These are phyloP conservation scores for Boletus insuetus DNA, from an alignment of 768 basidiomycete species.

Conservation along the genomic window DNA sequence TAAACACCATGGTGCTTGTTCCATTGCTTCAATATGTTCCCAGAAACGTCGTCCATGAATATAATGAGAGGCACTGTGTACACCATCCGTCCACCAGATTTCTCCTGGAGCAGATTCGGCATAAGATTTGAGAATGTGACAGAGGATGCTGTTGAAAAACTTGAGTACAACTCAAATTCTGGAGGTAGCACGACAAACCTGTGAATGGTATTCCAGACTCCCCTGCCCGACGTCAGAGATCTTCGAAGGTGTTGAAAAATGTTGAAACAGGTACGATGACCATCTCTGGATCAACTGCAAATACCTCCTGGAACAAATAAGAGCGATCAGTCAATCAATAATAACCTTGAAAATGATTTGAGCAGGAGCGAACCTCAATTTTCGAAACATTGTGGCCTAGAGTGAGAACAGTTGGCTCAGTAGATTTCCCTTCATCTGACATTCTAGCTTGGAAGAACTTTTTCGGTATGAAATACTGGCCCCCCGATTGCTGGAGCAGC, in stretches of 20 bases:
- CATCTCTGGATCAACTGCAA: not conserved
- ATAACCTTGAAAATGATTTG: not conserved
- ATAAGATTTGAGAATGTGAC: slow-evolving; percentile 2
- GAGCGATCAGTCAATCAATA: not conserved
- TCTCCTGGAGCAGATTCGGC: slow-evolving; percentile 18
- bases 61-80: slow-evolving; percentile 26
- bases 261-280: slow-evolving; percentile 2
- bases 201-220: slow-evolving; percentile 2
- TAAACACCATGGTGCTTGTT: slow-evolving; percentile 37
- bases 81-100: slow-evolving; percentile 20
- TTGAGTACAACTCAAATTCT: too few species aligned
- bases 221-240: slow-evolving; percentile 4
- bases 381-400: slow-evolving; percentile 1
- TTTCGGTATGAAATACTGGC: slow-evolving; percentile 13
- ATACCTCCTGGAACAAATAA: slow-evolving; percentile 7
- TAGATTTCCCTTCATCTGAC: not conserved
- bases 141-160: not conserved
- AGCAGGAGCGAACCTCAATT: not conserved
- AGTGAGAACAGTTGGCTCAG: not conserved
- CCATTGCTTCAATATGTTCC: slow-evolving; percentile 37
- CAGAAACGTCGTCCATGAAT: slow-evolving; percentile 38
- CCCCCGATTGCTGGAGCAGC: slow-evolving; percentile 7
- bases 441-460: slow-evolving; percentile 11
- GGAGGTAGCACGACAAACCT: not conserved
- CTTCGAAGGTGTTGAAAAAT: slow-evolving; percentile 9